These are phyloP conservation scores for Haematococcus lacustris DNA, from an alignment of 139 green algal species.

Conservation along the genomic window DNA sequence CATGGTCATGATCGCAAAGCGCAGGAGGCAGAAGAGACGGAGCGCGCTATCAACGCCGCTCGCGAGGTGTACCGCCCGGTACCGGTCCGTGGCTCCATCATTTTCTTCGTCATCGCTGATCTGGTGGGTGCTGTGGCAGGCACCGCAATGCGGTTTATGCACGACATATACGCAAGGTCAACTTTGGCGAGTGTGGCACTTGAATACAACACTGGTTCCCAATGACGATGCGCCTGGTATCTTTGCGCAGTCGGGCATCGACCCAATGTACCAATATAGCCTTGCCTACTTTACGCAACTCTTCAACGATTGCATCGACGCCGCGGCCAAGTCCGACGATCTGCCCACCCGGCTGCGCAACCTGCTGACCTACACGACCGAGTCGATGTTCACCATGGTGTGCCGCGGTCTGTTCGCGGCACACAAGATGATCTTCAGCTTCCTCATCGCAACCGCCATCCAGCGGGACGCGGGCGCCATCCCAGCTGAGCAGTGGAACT, in stretches of 20 bases:
- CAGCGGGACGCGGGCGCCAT: constrained; percentile 33
- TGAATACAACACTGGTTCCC: too few relatives aligned
- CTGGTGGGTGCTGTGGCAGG: constrained; percentile 44
- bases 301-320: constrained; percentile 71
- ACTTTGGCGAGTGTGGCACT: too few relatives aligned
- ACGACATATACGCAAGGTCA: too few relatives aligned
- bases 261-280: constrained; percentile 70
- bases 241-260: constrained; percentile 43
- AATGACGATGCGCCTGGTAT: too few relatives aligned
- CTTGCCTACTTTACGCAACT: constrained; percentile 62
- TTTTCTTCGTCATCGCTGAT: constrained; percentile 79
- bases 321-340: constrained; percentile 28
- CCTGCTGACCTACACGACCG: constrained; percentile 48
- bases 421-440: constrained; percentile 72
- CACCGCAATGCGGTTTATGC: too few relatives aligned
- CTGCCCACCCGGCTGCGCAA: constrained; percentile 39
- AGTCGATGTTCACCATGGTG: constrained; percentile 60
- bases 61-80: constrained; percentile 69
- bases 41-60: constrained; percentile 65
- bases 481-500: constrained; percentile 47
- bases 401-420: constrained; percentile 68
- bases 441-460: constrained; percentile 53
- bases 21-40: constrained; percentile 72
- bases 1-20: too few relatives aligned
- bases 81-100: constrained; percentile 49